Conservation (phyloP, 441 rosid genomes). For the Erodium trifolium region DNA sequence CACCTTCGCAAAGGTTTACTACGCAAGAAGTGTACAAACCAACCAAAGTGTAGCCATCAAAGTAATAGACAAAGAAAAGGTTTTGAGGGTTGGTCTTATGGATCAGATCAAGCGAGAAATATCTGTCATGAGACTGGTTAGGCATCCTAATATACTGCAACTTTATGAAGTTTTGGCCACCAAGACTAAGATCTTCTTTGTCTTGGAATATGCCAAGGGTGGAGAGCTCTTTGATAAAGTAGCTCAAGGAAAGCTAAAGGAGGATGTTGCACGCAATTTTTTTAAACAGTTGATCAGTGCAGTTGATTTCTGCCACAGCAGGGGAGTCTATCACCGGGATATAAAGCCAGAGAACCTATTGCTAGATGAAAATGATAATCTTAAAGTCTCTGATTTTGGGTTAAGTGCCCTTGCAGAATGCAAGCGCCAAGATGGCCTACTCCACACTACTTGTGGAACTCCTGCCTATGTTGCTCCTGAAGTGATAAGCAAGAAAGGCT, state of each 20-base stretch:
- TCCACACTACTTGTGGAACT: conserved; percentile 71
- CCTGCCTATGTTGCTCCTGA: conserved; percentile 39
- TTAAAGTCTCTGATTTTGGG: conserved; percentile 78
- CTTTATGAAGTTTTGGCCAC: conserved; percentile 77
- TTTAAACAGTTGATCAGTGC: conserved; percentile 74
- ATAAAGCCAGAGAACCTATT: conserved; percentile 77
- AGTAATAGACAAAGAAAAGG: conserved; percentile 54
- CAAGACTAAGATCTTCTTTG: conserved; percentile 52
- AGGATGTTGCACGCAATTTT: conserved; percentile 59
- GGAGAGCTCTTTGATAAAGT: conserved; percentile 76
- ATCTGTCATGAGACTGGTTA: conserved; percentile 56
- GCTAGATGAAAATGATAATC: conserved; percentile 55
- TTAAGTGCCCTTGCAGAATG: conserved; percentile 73
- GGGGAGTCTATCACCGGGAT: conserved; percentile 84
- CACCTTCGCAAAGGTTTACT: too few species aligned
- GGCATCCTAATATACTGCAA: conserved; percentile 64
- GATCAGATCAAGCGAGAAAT: conserved; percentile 80
- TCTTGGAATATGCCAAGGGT: conserved; percentile 72
- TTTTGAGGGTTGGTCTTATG: conserved; percentile 54
- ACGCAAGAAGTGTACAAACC: too few species aligned
- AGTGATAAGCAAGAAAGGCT: conserved; percentile 66
- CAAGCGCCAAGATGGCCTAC: conserved; percentile 69
- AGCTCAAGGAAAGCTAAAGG: conserved; percentile 48
- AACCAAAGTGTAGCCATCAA: conserved; percentile 41
- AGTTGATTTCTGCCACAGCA: conserved; percentile 71